phyloP scores from a whole-genome alignment of 768 basidiomycete genomes.

The Mycena polygramma region DNA sequence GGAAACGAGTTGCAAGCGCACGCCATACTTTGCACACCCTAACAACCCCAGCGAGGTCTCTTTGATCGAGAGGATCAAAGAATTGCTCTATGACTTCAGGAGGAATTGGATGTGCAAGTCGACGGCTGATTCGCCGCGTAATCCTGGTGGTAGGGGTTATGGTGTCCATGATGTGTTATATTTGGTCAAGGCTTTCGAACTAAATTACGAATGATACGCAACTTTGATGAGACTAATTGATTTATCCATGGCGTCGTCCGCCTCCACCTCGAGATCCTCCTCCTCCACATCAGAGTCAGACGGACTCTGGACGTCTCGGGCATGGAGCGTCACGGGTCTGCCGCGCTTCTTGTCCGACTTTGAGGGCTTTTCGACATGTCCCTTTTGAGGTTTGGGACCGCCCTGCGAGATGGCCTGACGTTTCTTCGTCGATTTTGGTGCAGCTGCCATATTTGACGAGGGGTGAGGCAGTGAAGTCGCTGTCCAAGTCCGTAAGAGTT shows the following conservation, averaged over 20 bases:
- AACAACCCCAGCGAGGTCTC: too few species aligned
- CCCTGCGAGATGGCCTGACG: slow-evolving; percentile 60
- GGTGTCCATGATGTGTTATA: too few species aligned
- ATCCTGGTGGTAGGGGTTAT: too few species aligned
- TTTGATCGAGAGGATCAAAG: too few species aligned
- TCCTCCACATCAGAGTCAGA: slow-evolving; percentile 55
- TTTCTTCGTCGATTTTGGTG: slow-evolving; percentile 63
- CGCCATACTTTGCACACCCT: too few species aligned
- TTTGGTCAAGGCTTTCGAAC: too few species aligned
- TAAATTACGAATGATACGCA: too few species aligned
- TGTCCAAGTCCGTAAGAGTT: background rate
- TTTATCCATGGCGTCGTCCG: slow-evolving; percentile 53
- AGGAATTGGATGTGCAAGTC: too few species aligned
- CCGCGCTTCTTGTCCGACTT: slow-evolving; percentile 69
- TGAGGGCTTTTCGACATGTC: slow-evolving; percentile 54
- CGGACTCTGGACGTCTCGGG: slow-evolving; percentile 49
- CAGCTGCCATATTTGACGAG: slow-evolving; percentile 50
- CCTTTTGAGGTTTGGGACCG: slow-evolving; percentile 67
- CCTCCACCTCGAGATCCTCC: slow-evolving; percentile 40
- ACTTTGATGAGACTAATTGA: too few species aligned
- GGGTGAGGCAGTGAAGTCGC: background rate
- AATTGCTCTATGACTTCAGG: too few species aligned
- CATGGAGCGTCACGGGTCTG: slow-evolving; percentile 65
- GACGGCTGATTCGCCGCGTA: too few species aligned
- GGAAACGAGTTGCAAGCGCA: too few species aligned